These are phyloP conservation scores for Coniophora puteana DNA, from an alignment of 1,284 basidiomycete genomes.

Conservation along the genomic window DNA sequence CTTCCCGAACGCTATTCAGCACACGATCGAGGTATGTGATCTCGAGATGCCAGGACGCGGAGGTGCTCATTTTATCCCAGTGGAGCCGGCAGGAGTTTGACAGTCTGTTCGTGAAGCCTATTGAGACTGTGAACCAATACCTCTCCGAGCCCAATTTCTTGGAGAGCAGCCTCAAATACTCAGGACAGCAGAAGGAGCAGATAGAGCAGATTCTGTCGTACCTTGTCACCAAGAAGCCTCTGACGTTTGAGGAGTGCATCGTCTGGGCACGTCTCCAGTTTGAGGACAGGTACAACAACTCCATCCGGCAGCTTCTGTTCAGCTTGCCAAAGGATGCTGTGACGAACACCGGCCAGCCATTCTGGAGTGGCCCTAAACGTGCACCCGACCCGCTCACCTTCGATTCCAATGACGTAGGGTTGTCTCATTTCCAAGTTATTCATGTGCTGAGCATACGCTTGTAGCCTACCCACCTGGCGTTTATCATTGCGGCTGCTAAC, in stretches of 20 bases:
- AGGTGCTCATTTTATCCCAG: slow-evolving; percentile 40
- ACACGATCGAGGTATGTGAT: slow-evolving; percentile 86
- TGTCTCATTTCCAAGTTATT: slow-evolving; percentile 3
- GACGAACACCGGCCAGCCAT: slow-evolving; percentile 89
- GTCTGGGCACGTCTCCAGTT: slow-evolving; percentile 96
- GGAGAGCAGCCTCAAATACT: slow-evolving; percentile 87
- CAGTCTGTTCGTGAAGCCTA: slow-evolving; percentile 90
- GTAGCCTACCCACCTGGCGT: slow-evolving; percentile 88
- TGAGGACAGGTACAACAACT: slow-evolving; percentile 92
- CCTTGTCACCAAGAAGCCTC: slow-evolving; percentile 89
- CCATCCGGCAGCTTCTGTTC: slow-evolving; percentile 90
- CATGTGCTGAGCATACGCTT: slow-evolving; percentile 9
- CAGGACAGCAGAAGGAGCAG: slow-evolving; percentile 88
- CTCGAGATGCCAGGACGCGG: too few relatives aligned
- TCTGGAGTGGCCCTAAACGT: slow-evolving; percentile 98
- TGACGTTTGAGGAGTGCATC: slow-evolving; percentile 97
- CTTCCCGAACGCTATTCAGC: slow-evolving; percentile 98
- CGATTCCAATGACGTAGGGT: slow-evolving; percentile 72
- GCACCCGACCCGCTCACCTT: slow-evolving; percentile 94
- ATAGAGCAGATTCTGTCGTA: slow-evolving; percentile 88
- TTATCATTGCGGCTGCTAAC: slow-evolving; percentile 93
- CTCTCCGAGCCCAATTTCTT: slow-evolving; percentile 96
- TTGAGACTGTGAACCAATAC: slow-evolving; percentile 94
- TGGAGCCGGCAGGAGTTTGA: slow-evolving; percentile 97
- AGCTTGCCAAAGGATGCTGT: slow-evolving; percentile 93